These are phyloP conservation scores for Teratosphaeria pseudoeucalypti DNA, from an alignment of 2,329 filamentous ascomycete species.

Conservation along the genomic window DNA sequence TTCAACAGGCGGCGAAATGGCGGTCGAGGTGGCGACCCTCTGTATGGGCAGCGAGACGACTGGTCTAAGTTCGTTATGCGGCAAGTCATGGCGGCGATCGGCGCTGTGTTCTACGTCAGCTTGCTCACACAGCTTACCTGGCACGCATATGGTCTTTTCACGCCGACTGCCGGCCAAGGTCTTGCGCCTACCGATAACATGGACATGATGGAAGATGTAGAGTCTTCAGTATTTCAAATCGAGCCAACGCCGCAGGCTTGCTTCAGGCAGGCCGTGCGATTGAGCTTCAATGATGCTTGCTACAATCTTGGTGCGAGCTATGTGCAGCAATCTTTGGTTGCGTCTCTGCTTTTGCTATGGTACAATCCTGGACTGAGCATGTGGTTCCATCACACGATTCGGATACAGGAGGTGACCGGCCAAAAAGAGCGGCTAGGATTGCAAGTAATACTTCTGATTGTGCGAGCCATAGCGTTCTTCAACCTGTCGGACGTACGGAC, in stretches of 20 bases:
- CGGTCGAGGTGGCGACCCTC: constrained; percentile 18
- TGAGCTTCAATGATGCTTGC: constrained; percentile 14
- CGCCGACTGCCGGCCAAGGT: neutral
- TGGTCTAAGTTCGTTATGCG: constrained; percentile 26
- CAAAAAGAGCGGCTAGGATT: constrained; percentile 56
- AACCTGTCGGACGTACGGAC: constrained; percentile 16
- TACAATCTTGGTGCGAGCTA: constrained; percentile 13
- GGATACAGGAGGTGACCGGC: constrained; percentile 17
- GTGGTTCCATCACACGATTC: constrained; percentile 20
- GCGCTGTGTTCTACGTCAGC: constrained; percentile 11
- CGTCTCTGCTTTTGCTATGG: constrained; percentile 18
- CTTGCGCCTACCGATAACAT: neutral
- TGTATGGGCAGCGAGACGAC: constrained; percentile 39
- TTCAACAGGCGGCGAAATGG: constrained; percentile 60
- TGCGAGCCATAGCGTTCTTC: constrained; percentile 38
- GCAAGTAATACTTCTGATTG: constrained; percentile 48
- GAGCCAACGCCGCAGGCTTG: constrained; percentile 11
- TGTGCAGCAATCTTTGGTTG: constrained; percentile 15
- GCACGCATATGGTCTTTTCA: constrained; percentile 18
- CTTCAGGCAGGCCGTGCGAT: constrained; percentile 3
- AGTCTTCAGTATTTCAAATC: constrained; percentile 1
- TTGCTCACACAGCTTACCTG: constrained; percentile 18
- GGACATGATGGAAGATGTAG: constrained; percentile 2
- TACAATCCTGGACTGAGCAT: constrained; percentile 24
- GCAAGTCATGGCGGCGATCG: constrained; percentile 12